Evolutionary conservation across 148 eudicot species (phyloP), one percentile per base, ranked within the genome.

Genomic region (Spergularia bocconei): DNA sequence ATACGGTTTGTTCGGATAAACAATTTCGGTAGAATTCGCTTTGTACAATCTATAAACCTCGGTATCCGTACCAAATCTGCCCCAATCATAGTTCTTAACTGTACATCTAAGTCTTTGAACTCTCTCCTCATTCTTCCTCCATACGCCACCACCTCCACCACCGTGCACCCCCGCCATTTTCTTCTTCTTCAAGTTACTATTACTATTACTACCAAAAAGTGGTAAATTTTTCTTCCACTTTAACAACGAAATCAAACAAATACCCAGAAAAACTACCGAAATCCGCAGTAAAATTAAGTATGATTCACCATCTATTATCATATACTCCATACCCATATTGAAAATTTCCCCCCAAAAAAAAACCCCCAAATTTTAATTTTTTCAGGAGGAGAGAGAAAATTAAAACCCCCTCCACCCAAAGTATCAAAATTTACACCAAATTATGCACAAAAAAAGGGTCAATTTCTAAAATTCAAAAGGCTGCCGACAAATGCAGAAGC

Each of bases 71-170:
- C 93, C 97, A 41, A 77, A 69, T 75, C 84, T 79, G 2, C 98
- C 98, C 98, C 98, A 95, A 76, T 87, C 91, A 77, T 95, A 90
- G 63, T 81, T 84, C 83, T 87, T 82, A 0, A 95, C 98, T 6
- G 90, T 78, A 73, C 98, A 92, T 72, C 80, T 83, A 57, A 92
- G 85, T 54, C 81, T 92, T 60, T 78, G 75, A 19, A 90, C 70
- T 47, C 55, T 80, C 47, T 70, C 72, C 6, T 75, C 73, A 29
- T 55, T 44, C 63, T 55, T 44, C 63, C 74, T 61, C 15, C 76
- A 57, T 23, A 38, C 70, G 44, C 70, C 72, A 6, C 48, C 48
- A 44, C 70, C 72, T 44, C 70, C 72, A 6, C 48, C 48, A 51
- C 70, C 72, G 36, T 75, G 67, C 11, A 73, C 74, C 5, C 33